These are phyloP conservation scores for Paraurostyla sp. DNA, from an alignment of 73 alveolate genomes.

Conservation along the genomic window DNA sequence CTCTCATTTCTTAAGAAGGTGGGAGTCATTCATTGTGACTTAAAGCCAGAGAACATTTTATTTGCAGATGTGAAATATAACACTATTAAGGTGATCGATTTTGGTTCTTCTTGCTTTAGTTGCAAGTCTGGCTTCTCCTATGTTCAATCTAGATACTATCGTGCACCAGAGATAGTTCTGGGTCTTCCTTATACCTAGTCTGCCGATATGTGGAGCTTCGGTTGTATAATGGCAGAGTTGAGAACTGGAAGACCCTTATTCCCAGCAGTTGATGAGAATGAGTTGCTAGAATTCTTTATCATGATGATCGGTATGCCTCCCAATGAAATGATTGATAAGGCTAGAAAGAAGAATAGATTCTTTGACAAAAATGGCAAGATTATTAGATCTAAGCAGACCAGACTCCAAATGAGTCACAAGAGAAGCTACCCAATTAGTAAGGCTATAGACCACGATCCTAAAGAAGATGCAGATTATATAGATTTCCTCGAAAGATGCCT, in stretches of 20 bases:
- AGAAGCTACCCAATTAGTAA: slow-evolving; percentile 10
- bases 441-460: slow-evolving; percentile 44
- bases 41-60: slow-evolving; percentile 80
- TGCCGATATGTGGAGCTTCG: slow-evolving; percentile 73
- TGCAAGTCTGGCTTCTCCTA: slow-evolving; percentile 69
- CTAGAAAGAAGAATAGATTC: slow-evolving; percentile 50
- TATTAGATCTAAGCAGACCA: slow-evolving; percentile 7
- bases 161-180: slow-evolving; percentile 69
- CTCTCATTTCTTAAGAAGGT: slow-evolving; percentile 33
- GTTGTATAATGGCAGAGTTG: slow-evolving; percentile 66
- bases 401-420: background rate
- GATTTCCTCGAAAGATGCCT: slow-evolving; percentile 54
- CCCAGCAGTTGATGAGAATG: slow-evolving; percentile 66
- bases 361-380: slow-evolving; percentile 41
- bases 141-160: slow-evolving; percentile 60
- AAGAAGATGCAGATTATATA: slow-evolving; percentile 19
- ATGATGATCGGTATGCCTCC: slow-evolving; percentile 59
- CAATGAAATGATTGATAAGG: slow-evolving; percentile 43
- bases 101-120: slow-evolving; percentile 82
- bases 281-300: slow-evolving; percentile 27
- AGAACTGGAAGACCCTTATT: slow-evolving; percentile 55
- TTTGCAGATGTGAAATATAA: slow-evolving; percentile 66
- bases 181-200: slow-evolving; percentile 62
- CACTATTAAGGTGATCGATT: slow-evolving; percentile 84
- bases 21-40: slow-evolving; percentile 64